Conservation (phyloP, 371 early-diverging fungal genomes). For the Zychaea mexicana region DNA sequence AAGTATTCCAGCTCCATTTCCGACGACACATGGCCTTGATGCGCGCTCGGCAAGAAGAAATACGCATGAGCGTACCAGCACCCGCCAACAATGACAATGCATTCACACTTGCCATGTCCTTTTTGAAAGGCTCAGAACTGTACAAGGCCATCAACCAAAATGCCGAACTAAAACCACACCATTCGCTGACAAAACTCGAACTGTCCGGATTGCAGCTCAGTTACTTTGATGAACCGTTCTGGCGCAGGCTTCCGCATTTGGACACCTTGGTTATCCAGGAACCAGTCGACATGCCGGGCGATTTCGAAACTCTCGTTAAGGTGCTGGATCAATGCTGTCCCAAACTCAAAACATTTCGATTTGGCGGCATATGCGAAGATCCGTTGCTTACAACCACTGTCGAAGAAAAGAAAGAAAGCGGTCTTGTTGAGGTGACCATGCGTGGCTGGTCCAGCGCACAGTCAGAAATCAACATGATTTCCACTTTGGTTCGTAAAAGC, state of each 20-base stretch:
- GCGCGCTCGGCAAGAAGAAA: not conserved
- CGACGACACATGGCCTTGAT: conserved; percentile 1
- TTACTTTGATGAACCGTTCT: not conserved
- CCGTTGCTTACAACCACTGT: not conserved
- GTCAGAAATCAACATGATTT: not conserved
- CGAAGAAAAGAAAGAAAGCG: not conserved
- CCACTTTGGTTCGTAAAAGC: not conserved
- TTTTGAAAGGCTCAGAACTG: not conserved
- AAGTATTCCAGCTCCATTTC: conserved; percentile 2
- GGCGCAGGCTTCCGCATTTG: not conserved
- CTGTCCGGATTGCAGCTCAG: not conserved
- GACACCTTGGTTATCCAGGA: not conserved
- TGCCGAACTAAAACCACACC: not conserved
- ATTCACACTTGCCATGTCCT: not conserved
- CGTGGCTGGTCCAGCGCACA: not conserved
- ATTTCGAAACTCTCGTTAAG: not conserved
- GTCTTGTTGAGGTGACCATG: not conserved
- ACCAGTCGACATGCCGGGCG: not conserved
- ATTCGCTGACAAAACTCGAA: not conserved
- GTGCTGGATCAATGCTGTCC: not conserved
- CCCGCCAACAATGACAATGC: not conserved
- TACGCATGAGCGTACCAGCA: not conserved
- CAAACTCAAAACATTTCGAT: not conserved
- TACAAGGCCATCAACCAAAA: not conserved
- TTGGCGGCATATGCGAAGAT: not conserved